Evolutionary conservation across 441 rosid species (phyloP), one percentile per base, ranked within the genome.

Genomic region (Flueggea neowawraea): DNA sequence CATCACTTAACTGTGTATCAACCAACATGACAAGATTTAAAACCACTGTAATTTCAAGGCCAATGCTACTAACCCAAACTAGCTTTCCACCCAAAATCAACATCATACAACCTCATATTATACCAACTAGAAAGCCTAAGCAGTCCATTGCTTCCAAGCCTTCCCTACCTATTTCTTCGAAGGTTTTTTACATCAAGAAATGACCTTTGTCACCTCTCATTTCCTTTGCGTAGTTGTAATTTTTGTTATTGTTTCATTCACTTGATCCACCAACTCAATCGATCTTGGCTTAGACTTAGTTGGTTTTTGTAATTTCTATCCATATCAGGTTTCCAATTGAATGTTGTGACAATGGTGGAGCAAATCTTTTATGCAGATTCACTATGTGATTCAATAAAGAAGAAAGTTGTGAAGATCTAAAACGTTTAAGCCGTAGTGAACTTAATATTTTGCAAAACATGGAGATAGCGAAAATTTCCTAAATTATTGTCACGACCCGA

Each of bases 51-150:
- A 68, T 61, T 16, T 43, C 59, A 49, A 54, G 16, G 13, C 71
- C 78, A 22, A 64, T 16, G 52, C 80, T 57, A 47, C 68, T 66
- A 14, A 70, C 75, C 84, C 81, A 76, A 5, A 60, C 60, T 15
- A 75, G 84, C n/a, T 49, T 71, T 31, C 73, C 81, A 79, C 54
- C 81, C 75, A 65, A 76, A 79, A 64, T 79, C 79, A 39, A 57
- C 61, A 9, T 64, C 71, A 17, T 76, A 66, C 31, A 62, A 69
- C 4, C 75, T 70, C 43, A 73, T 45, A 12, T 64, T 73, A 57
- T 79, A 69, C 79, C 69, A 80, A 41, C 84, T 71, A 54, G 63
- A 68, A 61, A 78, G 54, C 75, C 80, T 11, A 71, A 48, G 39
- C 16, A 44, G 47, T 83, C 82, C 16, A 55, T 76, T 16, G 54